Evolutionary conservation across 1,284 basidiomycete genomes (phyloP).

Genomic region (Ustilago sp.): DNA sequence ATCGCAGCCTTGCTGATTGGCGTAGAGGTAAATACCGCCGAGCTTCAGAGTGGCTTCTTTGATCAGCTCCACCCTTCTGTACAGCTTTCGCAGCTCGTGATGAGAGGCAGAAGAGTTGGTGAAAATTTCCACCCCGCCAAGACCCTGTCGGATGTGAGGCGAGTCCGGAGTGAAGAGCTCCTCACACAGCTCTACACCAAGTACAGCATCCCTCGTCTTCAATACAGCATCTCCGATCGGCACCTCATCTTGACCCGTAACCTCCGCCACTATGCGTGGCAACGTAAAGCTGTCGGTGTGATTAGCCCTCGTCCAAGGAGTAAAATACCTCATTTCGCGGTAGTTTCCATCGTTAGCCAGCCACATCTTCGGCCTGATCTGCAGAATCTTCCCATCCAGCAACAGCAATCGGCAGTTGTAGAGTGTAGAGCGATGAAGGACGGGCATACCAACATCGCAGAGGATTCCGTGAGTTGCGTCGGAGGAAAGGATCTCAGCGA

Average conservation of each 20-base stretch:
- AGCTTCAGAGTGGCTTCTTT: constrained; percentile 97
- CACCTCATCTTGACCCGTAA: constrained; percentile 93
- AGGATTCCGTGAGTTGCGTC: constrained; percentile 63
- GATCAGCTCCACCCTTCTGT: constrained; percentile 90
- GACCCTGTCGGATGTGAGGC: constrained; percentile 94
- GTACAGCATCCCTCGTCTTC: constrained; percentile 91
- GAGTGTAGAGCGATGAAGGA: constrained; percentile 94
- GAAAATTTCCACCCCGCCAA: constrained; percentile 98
- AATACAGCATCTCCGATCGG: constrained; percentile 96
- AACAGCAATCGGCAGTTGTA: constrained; percentile 96
- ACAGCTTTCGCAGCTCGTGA: constrained; percentile 94
- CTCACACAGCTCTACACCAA: constrained; percentile 95
- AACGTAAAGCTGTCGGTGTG: constrained; percentile 89
- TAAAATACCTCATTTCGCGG: constrained; percentile 93
- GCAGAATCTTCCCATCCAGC: constrained; percentile 83
- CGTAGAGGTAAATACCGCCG: constrained; percentile 95
- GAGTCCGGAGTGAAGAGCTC: constrained; percentile 96
- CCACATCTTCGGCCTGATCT: constrained; percentile 99
- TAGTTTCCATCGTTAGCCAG: constrained; percentile 99
- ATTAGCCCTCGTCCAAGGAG: constrained; percentile 90
- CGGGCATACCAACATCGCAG: constrained; percentile 73
- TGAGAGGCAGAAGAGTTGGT: constrained; percentile 98
- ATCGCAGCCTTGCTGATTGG: constrained; percentile 99
- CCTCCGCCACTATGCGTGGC: constrained; percentile 83
- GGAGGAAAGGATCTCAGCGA: constrained; percentile 57